Percentiles rank a stretch among this genome's conserved stretches.
Conservation (phyloP, 208 protist genomes). For the Herpetomonas tarakana region DNA sequence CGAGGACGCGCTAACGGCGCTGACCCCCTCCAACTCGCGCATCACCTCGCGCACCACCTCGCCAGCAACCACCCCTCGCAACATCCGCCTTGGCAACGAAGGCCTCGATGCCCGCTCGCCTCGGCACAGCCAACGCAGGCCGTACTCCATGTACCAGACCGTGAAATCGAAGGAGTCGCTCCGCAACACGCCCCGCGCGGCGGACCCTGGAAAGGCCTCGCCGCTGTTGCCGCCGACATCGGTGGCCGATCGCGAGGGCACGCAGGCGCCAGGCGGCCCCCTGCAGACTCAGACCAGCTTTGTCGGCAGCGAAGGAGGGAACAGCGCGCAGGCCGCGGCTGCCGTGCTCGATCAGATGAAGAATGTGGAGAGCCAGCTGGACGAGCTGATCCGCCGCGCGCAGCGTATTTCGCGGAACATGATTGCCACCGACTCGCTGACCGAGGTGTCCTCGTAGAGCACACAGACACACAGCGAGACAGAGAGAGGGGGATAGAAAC, state of each 20-base stretch:
- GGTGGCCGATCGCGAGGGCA: background rate
- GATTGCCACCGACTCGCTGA: too few relatives aligned
- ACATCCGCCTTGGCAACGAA: conserved; percentile 6
- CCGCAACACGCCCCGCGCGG: background rate
- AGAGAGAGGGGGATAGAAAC: too few relatives aligned
- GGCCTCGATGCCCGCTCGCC: background rate
- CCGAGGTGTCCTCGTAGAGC: too few relatives aligned
- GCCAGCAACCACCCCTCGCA: conserved; percentile 15
- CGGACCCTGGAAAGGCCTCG: background rate
- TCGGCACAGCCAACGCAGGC: background rate
- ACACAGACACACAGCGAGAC: too few relatives aligned
- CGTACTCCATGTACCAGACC: background rate
- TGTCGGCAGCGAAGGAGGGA: background rate
- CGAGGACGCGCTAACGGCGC: conserved; percentile 30
- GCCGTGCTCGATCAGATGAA: background rate
- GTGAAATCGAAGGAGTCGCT: background rate
- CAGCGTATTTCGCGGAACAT: background rate
- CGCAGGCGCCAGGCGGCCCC: background rate
- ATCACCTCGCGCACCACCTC: conserved; percentile 17
- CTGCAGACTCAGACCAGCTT: background rate
- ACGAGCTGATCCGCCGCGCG: background rate
- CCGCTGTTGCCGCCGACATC: background rate
- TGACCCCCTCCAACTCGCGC: conserved; percentile 18
- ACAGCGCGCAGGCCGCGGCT: background rate
- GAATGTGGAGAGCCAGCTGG: background rate